Evolutionary conservation across 2,329 filamentous ascomycete species (phyloP).

Genomic region (Berkeleyomyces basicola): DNA sequence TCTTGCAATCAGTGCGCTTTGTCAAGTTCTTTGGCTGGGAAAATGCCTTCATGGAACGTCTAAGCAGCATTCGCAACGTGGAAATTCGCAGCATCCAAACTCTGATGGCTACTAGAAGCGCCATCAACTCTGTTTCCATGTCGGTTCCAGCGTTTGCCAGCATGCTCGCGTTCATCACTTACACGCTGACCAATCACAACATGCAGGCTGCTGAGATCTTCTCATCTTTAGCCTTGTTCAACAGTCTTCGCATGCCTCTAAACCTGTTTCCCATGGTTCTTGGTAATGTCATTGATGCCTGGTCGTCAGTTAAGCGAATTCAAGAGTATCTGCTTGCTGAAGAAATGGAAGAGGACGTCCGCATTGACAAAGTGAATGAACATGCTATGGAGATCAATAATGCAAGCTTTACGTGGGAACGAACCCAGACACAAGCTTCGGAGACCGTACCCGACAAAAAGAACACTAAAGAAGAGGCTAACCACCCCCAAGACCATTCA

Average conservation of each 20-base stretch:
- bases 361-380: constrained; percentile 37
- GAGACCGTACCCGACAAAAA: constrained; percentile 19
- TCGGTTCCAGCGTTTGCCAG: constrained; percentile 85
- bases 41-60: constrained; percentile 60
- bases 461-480: constrained; percentile 14
- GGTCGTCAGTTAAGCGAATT: constrained; percentile 68
- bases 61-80: constrained; percentile 53
- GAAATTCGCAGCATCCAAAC: constrained; percentile 78
- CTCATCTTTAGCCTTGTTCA: constrained; percentile 87
- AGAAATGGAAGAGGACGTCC: constrained; percentile 59
- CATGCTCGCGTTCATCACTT: constrained; percentile 87
- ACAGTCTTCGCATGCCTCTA: constrained; percentile 73
- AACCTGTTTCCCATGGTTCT: constrained; percentile 80
- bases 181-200: constrained; percentile 45
- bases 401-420: constrained; percentile 81
- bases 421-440: constrained; percentile 38
- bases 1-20: constrained; percentile 76
- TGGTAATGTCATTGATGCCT: constrained; percentile 78
- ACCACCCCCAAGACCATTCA: constrained; percentile 21
- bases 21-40: constrained; percentile 98
- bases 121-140: constrained; percentile 68
- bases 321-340: constrained; percentile 78
- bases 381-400: constrained; percentile 54
- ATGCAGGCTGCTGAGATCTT: constrained; percentile 69
- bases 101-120: constrained; percentile 67